Conservation (phyloP, 2,329 filamentous ascomycete genomes). For the Drechslerella coelobrocha region DNA sequence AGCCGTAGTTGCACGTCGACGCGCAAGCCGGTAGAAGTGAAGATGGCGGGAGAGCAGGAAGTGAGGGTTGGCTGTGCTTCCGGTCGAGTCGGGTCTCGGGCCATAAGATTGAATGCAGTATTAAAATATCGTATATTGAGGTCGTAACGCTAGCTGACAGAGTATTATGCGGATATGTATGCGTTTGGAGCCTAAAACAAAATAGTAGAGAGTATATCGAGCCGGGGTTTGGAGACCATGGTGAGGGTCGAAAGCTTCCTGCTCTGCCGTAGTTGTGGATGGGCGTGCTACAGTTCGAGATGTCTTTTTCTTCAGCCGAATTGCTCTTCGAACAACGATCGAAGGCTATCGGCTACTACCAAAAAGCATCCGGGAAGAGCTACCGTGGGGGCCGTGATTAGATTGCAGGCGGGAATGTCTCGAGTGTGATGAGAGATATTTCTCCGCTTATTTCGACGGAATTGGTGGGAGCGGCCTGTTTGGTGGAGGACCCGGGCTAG, state of each 20-base stretch:
- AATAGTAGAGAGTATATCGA: neutral
- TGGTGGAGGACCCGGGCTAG: constrained; percentile 55
- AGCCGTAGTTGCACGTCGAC: constrained; percentile 41
- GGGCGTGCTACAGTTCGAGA: no score
- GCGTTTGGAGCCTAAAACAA: neutral
- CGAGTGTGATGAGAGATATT: constrained; percentile 4
- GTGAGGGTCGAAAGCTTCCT: no score
- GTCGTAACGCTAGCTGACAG: constrained; percentile 48
- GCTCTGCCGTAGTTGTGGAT: no score
- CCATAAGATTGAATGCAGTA: constrained; percentile 46
- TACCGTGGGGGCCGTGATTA: no score
- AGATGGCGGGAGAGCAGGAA: constrained; percentile 3
- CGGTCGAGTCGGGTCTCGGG: constrained; percentile 10
- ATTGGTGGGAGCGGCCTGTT: constrained; percentile 55
- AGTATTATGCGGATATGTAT: constrained; percentile 39
- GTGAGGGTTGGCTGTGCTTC: constrained; percentile 6
- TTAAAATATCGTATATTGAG: constrained; percentile 44
- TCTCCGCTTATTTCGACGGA: constrained; percentile 48
- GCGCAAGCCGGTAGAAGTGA: constrained; percentile 45
- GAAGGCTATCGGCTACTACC: no score
- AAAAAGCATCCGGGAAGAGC: no score
- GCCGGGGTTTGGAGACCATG: no score
- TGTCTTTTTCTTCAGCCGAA: no score
- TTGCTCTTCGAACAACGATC: no score
- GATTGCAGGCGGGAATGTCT: neutral